Evolutionary conservation across 768 basidiomycete species (phyloP).

Genomic region (Hemileccinum rubropunctum): DNA sequence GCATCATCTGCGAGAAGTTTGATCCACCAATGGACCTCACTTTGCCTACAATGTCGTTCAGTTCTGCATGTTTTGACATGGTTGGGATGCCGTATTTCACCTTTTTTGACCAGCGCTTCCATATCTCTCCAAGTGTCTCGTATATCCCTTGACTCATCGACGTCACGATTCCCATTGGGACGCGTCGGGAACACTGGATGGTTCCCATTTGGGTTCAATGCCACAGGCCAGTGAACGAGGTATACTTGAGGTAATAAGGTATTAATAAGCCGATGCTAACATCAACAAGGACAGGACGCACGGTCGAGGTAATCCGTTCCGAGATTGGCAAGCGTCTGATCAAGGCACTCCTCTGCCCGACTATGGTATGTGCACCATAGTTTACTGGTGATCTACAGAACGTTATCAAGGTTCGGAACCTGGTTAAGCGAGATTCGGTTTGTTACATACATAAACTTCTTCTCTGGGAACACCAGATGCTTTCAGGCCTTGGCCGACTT

Average conservation of each 20-base stretch:
- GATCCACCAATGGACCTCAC: conserved; percentile 68
- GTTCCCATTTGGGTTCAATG: conserved; percentile 67
- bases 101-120: conserved; percentile 69
- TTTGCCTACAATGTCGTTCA: conserved; percentile 46
- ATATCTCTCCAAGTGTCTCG: conserved; percentile 81
- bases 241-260: conserved; percentile 38
- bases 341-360: conserved; percentile 69
- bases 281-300: conserved; percentile 32
- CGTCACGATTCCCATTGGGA: conserved; percentile 63
- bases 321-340: conserved; percentile 72
- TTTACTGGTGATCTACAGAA: conserved; percentile 63
- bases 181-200: conserved; percentile 56
- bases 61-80: conserved; percentile 5
- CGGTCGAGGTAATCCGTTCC: conserved; percentile 86
- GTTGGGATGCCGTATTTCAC: conserved; percentile 26
- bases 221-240: conserved; percentile 81
- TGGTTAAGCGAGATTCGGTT: background rate
- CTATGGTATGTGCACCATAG: conserved; percentile 67
- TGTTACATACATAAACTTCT: conserved; percentile 58
- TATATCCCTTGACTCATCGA: conserved; percentile 64
- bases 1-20: conserved; percentile 66
- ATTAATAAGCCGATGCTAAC: background rate
- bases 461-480: conserved; percentile 73
- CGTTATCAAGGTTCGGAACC: background rate
- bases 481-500: conserved; percentile 79